Evolutionary conservation across 148 eudicot genomes (phyloP).

Genomic region (Chenopodium album): DNA sequence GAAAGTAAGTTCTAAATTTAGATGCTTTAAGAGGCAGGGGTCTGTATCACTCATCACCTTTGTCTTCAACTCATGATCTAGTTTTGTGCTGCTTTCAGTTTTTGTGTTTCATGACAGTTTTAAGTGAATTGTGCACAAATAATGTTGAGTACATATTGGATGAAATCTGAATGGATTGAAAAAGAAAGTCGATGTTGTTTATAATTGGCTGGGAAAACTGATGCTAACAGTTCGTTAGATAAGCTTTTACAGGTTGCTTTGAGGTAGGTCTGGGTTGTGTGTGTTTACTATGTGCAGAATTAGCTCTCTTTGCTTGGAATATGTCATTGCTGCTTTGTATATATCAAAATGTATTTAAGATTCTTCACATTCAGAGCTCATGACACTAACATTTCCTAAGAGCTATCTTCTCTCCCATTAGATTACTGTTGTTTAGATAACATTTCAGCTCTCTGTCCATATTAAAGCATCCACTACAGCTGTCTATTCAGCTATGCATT

Average conservation of each 20-base stretch:
- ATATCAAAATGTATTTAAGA: too few species aligned
- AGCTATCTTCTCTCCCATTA: not conserved
- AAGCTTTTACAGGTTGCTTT: not conserved
- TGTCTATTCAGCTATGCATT: not conserved
- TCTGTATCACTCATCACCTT: not conserved
- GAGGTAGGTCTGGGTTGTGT: not conserved
- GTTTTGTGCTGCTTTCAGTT: not conserved
- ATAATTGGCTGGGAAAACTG: not conserved
- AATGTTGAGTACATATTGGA: not conserved
- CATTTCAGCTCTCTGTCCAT: not conserved
- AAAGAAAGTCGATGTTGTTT: not conserved
- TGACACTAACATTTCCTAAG: not conserved
- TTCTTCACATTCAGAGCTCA: too few species aligned
- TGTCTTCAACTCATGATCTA: not conserved
- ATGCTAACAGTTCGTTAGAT: not conserved
- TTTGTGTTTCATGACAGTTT: not conserved
- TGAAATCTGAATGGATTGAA: not conserved
- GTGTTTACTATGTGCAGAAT: not conserved
- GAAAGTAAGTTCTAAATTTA: slow-evolving; percentile 51
- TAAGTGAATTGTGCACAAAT: not conserved
- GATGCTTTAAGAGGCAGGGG: not conserved
- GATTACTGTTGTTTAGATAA: not conserved
- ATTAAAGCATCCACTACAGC: not conserved
- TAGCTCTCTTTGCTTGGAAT: not conserved
- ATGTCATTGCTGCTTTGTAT: too few species aligned